Evolutionary conservation across 495 filamentous ascomycete genomes (phyloP).

Genomic region (Penicillium paxilli): DNA sequence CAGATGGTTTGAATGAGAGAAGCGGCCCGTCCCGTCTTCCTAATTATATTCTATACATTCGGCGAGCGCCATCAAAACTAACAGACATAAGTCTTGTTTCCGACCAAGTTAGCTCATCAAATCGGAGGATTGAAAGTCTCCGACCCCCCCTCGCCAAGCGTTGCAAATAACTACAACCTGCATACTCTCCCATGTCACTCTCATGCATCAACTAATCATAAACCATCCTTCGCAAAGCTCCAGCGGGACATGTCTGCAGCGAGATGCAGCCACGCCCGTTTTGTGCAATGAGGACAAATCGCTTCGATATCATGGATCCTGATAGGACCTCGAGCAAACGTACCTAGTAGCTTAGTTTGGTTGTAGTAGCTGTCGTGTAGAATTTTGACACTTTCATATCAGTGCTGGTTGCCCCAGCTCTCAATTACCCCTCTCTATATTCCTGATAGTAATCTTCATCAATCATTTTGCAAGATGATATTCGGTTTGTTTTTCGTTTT

Average conservation of each 20-base stretch:
- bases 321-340: not conserved
- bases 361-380: not conserved
- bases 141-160: not conserved
- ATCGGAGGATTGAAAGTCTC: no score
- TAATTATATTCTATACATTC: not conserved
- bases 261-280: not conserved
- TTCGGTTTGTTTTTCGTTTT: not conserved
- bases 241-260: not conserved
- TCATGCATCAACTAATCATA: not conserved
- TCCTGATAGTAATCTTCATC: no score
- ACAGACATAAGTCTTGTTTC: not conserved
- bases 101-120: not conserved
- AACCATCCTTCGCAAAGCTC: not conserved
- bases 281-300: not conserved
- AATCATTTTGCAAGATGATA: not conserved
- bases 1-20: no score
- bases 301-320: not conserved
- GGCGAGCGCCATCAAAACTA: not conserved
- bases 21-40: not conserved
- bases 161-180: not conserved
- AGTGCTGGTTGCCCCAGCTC: no score
- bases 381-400: not conserved
- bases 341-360: no score
- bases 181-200: not conserved
- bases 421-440: no score